Evolutionary conservation across 148 eudicot genomes (phyloP).

Genomic region (Pharnaceum exiguum): DNA sequence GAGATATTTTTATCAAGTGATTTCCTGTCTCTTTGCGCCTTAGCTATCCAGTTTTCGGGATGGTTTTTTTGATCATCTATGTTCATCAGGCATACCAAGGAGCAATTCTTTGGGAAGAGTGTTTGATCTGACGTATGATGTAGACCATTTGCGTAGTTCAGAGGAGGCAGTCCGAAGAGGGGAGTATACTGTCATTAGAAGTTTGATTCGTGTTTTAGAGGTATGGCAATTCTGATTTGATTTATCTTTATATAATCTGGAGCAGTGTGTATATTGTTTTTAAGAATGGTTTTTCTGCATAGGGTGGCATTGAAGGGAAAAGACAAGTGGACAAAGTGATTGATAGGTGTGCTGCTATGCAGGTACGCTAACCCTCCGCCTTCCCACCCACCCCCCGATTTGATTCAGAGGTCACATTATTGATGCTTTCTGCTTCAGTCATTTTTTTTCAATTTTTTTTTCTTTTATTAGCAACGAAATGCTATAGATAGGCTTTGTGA

Average conservation of each 20-base stretch:
- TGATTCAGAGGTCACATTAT: background rate
- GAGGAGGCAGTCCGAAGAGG: slow-evolving; percentile 90
- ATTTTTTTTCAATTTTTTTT: too few relatives aligned
- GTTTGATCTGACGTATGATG: slow-evolving; percentile 44
- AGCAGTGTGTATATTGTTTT: slow-evolving; percentile 13
- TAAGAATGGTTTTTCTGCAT: slow-evolving; percentile 16
- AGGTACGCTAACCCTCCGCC: slow-evolving; percentile 42
- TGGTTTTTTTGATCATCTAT: slow-evolving; percentile 9
- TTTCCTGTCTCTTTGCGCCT: background rate
- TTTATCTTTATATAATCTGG: background rate
- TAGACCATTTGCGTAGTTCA: slow-evolving; percentile 53
- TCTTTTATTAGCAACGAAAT: too few relatives aligned
- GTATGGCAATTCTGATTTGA: slow-evolving; percentile 25
- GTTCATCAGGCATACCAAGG: slow-evolving; percentile 69
- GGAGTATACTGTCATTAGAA: slow-evolving; percentile 90
- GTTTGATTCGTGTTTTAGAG: slow-evolving; percentile 90
- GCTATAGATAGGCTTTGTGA: too few relatives aligned
- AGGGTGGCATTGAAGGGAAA: slow-evolving; percentile 99
- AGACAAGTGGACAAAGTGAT: slow-evolving; percentile 90
- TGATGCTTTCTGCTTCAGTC: too few relatives aligned
- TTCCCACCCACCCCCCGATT: background rate
- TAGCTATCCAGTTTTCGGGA: background rate
- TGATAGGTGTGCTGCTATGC: slow-evolving; percentile 95
- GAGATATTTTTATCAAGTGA: background rate
- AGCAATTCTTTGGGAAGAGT: slow-evolving; percentile 64